Percentiles rank a stretch among this genome's conserved stretches.
These are phyloP conservation scores for Fusarium sp. DNA, from an alignment of 2,329 filamentous ascomycete genomes.

Conservation along the genomic window DNA sequence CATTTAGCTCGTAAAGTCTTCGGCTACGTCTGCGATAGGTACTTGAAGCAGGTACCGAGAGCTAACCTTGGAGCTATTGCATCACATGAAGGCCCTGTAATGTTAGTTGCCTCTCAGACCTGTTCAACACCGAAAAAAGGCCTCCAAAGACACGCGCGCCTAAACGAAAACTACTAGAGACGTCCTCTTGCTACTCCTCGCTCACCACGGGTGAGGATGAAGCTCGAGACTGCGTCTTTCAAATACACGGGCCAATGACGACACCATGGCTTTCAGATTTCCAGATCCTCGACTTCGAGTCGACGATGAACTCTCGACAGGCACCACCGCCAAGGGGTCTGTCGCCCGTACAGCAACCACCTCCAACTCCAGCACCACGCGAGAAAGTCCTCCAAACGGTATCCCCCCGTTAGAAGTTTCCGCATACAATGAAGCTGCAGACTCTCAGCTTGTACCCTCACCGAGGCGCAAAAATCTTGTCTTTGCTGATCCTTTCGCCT, in stretches of 20 bases:
- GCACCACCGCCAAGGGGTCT: constrained; percentile 27
- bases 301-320: constrained; percentile 40
- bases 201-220: constrained; percentile 38
- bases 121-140: constrained; percentile 26
- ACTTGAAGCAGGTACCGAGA: constrained; percentile 31
- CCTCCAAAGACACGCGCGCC: constrained; percentile 14
- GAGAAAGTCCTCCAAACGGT: constrained; percentile 37
- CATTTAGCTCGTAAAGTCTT: constrained; percentile 35
- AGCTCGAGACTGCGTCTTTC: constrained; percentile 31
- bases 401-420: constrained; percentile 28
- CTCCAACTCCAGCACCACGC: constrained; percentile 23
- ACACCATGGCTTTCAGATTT: constrained; percentile 54
- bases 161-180: constrained; percentile 11
- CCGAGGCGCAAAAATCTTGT: constrained; percentile 57
- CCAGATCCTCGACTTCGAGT: constrained; percentile 43
- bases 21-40: constrained; percentile 13
- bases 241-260: constrained; percentile 41
- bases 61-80: constrained; percentile 40
- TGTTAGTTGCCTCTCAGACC: constrained; percentile 7
- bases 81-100: constrained; percentile 42
- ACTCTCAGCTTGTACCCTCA: constrained; percentile 14
- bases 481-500: constrained; percentile 67
- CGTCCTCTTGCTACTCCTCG: constrained; percentile 26
- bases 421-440: constrained; percentile 27
- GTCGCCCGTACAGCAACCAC: constrained; percentile 33